Percentiles rank a stretch among this genome's conserved stretches.
These are phyloP conservation scores for Apiospora pterosperma DNA, from an alignment of 2,329 filamentous ascomycete species.

Conservation along the genomic window DNA sequence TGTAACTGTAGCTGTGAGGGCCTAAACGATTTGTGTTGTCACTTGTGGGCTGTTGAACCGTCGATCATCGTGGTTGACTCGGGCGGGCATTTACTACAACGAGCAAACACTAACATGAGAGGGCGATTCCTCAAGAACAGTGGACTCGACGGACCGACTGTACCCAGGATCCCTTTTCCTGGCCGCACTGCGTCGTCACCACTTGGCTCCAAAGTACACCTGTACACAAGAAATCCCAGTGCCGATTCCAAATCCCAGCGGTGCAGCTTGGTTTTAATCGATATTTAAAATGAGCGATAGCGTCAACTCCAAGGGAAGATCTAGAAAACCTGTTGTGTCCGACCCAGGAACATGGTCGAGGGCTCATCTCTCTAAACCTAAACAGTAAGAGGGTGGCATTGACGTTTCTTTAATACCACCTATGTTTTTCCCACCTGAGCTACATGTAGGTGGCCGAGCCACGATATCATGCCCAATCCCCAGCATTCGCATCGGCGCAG, in stretches of 20 bases:
- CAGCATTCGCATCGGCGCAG: neutral
- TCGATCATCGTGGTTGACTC: neutral
- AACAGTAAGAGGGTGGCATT: neutral
- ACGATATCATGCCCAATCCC: neutral
- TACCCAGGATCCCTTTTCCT: neutral
- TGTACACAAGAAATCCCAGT: neutral
- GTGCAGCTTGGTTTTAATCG: neutral
- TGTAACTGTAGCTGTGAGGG: neutral
- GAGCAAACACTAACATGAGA: neutral
- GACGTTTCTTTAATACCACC: neutral
- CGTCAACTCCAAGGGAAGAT: neutral
- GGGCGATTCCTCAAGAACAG: neutral
- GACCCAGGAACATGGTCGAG: neutral
- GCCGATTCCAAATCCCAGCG: neutral
- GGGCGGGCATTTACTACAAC: constrained; percentile 1
- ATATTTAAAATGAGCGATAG: neutral
- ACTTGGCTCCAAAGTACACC: neutral
- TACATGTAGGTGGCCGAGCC: neutral
- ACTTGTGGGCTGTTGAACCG: neutral
- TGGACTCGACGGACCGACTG: constrained; percentile 1
- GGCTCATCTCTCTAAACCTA: neutral
- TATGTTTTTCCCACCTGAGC: neutral
- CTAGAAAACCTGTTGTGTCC: neutral
- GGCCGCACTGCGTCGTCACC: neutral
- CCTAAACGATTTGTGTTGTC: neutral